Base-by-base conservation (phyloP, 1,284 basidiomycete genomes). In the Vanrija pseudolonga region DNA sequence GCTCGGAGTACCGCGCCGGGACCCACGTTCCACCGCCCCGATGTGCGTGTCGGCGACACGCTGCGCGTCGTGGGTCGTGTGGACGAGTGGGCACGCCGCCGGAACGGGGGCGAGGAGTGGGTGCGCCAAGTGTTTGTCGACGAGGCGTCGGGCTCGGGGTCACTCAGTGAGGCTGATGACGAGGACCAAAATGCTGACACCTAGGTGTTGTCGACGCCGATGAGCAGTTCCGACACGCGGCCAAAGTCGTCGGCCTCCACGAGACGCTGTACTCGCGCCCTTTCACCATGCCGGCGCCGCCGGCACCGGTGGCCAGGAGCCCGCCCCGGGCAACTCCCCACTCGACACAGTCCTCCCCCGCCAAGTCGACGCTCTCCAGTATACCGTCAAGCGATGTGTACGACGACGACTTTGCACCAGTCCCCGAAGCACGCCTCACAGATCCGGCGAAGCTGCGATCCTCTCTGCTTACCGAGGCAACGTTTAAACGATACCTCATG, bases 401-500 rank as follows among this genome's bases (percentile, higher is more conserved):
- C 24, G 17, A 46, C n/a, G 40, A 59, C 7, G 55, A 55, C 18
- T 52, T 51, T 19, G 9, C 9, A 9, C 8, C 28, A 11, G 24
- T 24, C 24, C 28, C 11, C 11, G 60, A 55, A 11, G 46, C 55
- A 4, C 54, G 61, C 55, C 66, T 73, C 2, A 65, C 63, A 2
- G 64, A 71, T 42, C 71, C 71, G 0, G 44, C 54, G 15, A 61
- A 60, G 41, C 60, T 74, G 3, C 59, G 62, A 11, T 62, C 65
- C 11, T 63, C 61, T 6, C 68, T 66, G 18, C 56, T 73, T 3
- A 70, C 66, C 6, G 69, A 70, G 14, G 41, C 41, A 4, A 73
- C 68, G 7, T 74, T 69, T 64, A 66, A 66, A 15, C 65, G 59
- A 39, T 74, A 74, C 50, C 53, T 71, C 12, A 53, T 69, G n/a